Base-by-base conservation (phyloP, 345 rosid genomes). In the Odontarrhena argentea region DNA sequence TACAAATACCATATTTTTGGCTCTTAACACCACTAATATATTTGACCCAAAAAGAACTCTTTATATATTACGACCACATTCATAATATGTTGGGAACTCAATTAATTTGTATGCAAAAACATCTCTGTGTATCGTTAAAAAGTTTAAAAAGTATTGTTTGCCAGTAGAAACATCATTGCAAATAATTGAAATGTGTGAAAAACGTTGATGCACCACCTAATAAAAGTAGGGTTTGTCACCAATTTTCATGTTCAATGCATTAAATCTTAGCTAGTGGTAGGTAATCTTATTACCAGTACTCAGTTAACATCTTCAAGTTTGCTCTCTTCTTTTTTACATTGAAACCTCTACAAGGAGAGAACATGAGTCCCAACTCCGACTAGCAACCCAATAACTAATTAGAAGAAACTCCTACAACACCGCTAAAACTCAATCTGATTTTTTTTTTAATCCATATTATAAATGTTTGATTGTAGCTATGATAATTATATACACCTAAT, bases 191-290 rank as follows among this genome's bases (percentile, higher is more conserved):
- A 56, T 12, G 48, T 48, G 64, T 56, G 55, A 42, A 37, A 36
- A 36, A 36, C 30, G 40, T 28, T 44, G 2, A 63, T 9, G 37
- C 43, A 63, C 58, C 38, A 51, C 50, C 72, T 48, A 48, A 47
- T 57, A 28, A 58, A 11, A 58, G 28, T 18, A n/a, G 58, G 58
- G 65, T 50, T 68, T 59, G 22, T 49, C 14, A 58, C 37, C 35
- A 15, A 6, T 9, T 45, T 36, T 10, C 52, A 44, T 45, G 32
- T 60, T 9, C 28, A 6, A 10, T 40, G 66, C 35, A 69, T 40
- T 51, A 57, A 34, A 10, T 56, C 35, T 56, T 38, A 7, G 55
- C 28, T 47, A 56, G 9, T 47, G 43, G 12, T 11, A 35, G 5
- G 24, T 63, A 45, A 8, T 24, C 48, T 22, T 12, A 12, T 48